These are phyloP conservation scores for Hondaea fermentalgiana DNA, from an alignment of 108 stramenopile species.

Conservation along the genomic window DNA sequence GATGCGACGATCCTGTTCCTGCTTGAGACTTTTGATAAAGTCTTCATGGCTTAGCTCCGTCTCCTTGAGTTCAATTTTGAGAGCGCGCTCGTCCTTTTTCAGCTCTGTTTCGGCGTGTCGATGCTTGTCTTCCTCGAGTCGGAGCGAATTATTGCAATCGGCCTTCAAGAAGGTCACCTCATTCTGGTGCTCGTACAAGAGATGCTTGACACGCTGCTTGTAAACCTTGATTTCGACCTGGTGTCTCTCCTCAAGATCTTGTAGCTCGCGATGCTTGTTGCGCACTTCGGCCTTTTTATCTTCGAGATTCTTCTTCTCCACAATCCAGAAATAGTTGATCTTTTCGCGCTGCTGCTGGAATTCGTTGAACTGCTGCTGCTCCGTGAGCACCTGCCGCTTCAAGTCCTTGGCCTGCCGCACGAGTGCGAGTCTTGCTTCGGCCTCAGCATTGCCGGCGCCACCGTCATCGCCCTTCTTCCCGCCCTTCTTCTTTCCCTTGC, in stretches of 20 bases:
- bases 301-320: slow-evolving; percentile 59
- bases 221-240: slow-evolving; percentile 38
- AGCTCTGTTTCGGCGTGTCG: slow-evolving; percentile 39
- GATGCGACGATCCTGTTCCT: slow-evolving; percentile 44
- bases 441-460: neutral
- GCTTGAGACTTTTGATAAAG: slow-evolving; percentile 44
- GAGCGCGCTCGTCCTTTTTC: slow-evolving; percentile 40
- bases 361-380: slow-evolving; percentile 43
- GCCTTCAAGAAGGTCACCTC: slow-evolving; percentile 44
- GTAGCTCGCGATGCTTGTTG: slow-evolving; percentile 60
- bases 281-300: slow-evolving; percentile 44
- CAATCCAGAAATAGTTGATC: slow-evolving; percentile 63
- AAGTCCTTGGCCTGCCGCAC: neutral
- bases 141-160: slow-evolving; percentile 44
- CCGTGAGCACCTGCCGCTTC: neutral
- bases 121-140: slow-evolving; percentile 53
- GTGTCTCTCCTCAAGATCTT: slow-evolving; percentile 56
- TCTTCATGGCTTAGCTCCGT: slow-evolving; percentile 49
- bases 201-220: slow-evolving; percentile 63
- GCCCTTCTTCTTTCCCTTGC: neutral
- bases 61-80: slow-evolving; percentile 44
- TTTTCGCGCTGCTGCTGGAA: slow-evolving; percentile 59
- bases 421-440: neutral
- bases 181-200: slow-evolving; percentile 59
- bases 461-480: slow-evolving; percentile 6